Conservation (phyloP, 2,329 filamentous ascomycete genomes). For the Cercospora canescens region DNA sequence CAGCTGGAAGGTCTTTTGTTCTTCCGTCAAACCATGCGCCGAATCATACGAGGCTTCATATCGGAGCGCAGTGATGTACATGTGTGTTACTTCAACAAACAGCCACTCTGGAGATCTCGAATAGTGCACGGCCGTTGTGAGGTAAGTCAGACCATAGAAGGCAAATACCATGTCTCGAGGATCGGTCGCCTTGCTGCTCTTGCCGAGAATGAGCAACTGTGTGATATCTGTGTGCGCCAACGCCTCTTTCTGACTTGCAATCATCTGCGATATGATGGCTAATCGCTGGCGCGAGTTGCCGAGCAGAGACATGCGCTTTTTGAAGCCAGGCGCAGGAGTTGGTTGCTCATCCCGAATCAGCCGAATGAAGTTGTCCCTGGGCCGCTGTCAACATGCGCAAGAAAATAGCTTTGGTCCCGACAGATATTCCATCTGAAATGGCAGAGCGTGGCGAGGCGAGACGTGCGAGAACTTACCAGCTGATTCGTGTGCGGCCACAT, state of each 20-base stretch:
- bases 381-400: neutral
- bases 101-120: slow-evolving; percentile 22
- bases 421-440: neutral
- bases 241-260: slow-evolving; percentile 28
- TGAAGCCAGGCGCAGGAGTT: slow-evolving; percentile 22
- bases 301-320: slow-evolving; percentile 31
- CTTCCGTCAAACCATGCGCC: slow-evolving; percentile 27
- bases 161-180: slow-evolving; percentile 34
- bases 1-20: slow-evolving; percentile 28
- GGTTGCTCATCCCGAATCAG: slow-evolving; percentile 28
- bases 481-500: slow-evolving; percentile 22
- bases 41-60: slow-evolving; percentile 28
- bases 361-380: slow-evolving; percentile 29
- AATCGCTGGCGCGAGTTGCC: slow-evolving; percentile 34
- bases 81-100: slow-evolving; percentile 29
- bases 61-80: slow-evolving; percentile 30
- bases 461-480: slow-evolving; percentile 16
- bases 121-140: slow-evolving; percentile 30
- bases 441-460: neutral
- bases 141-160: slow-evolving; percentile 31
- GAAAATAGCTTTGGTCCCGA: neutral
- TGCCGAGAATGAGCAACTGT: slow-evolving; percentile 34
- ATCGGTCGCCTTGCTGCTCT: slow-evolving; percentile 33
- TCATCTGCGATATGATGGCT: slow-evolving; percentile 35
- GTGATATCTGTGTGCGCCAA: slow-evolving; percentile 32